A percentile compares a stretch with the other conserved stretches of the same genome.
These are phyloP conservation scores for Schoenoplectus tabernaemontani DNA, from an alignment of 202 grass and related monocot genomes.

Conservation along the genomic window DNA sequence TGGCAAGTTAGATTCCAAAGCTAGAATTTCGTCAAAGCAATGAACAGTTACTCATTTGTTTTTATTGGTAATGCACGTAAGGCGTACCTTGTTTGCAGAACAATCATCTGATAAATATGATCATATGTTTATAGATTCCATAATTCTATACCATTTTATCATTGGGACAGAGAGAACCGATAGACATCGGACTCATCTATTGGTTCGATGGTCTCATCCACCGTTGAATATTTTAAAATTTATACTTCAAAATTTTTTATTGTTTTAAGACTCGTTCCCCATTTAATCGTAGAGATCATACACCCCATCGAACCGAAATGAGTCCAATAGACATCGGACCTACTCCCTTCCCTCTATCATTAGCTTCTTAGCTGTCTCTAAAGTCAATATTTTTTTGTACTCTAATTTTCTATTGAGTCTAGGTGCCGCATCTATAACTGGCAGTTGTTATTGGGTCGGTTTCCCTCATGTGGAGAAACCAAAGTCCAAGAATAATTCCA, in stretches of 20 bases:
- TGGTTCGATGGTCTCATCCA: too few species aligned
- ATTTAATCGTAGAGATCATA: too few species aligned
- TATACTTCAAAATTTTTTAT: too few species aligned
- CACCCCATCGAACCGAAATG: too few species aligned
- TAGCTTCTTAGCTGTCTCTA: constrained; percentile 22
- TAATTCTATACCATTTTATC: constrained; percentile 12
- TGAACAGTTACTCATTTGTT: constrained; percentile 10
- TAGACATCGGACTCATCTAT: too few species aligned
- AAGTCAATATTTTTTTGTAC: neutral
- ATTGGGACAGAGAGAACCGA: too few species aligned
- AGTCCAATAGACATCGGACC: too few species aligned
- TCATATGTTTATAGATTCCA: constrained; percentile 18
- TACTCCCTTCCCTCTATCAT: too few species aligned
- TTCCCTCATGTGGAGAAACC: neutral
- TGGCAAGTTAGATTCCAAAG: neutral
- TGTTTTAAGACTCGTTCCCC: too few species aligned
- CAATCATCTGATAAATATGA: constrained; percentile 19
- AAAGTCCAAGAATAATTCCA: neutral
- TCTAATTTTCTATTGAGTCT: neutral
- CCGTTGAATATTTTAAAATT: too few species aligned
- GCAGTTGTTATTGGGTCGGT: constrained; percentile 20
- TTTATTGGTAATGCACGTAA: constrained; percentile 21
- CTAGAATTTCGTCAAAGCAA: too few species aligned
- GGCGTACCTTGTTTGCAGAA: constrained; percentile 7
- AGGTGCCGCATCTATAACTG: constrained; percentile 16